These are phyloP conservation scores for Populus tomentosa DNA, from an alignment of 441 rosid species.

Conservation along the genomic window DNA sequence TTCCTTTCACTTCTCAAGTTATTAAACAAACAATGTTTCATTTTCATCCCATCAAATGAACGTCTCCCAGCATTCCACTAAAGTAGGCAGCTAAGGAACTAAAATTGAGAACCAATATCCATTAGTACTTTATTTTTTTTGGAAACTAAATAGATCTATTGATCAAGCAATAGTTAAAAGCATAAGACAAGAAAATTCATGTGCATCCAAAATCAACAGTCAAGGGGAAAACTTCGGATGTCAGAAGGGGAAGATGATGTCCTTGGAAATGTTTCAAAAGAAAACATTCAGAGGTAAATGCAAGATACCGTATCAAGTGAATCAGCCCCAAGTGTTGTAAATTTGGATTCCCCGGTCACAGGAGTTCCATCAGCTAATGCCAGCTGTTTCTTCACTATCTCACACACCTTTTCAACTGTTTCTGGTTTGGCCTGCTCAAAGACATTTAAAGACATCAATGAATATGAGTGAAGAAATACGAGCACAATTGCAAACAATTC, in stretches of 20 bases:
- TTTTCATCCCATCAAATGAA: neutral
- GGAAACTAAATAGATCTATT: neutral
- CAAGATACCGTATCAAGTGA: conserved; percentile 72
- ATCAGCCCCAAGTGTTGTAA: conserved; percentile 77
- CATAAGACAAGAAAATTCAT: no score
- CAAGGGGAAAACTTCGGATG: neutral
- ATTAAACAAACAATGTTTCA: neutral
- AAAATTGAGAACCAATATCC: neutral
- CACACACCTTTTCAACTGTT: conserved; percentile 69
- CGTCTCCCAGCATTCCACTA: neutral
- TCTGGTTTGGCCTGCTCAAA: conserved; percentile 65
- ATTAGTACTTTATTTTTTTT: neutral
- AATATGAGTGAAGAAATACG: neutral
- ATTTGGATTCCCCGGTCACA: conserved; percentile 61
- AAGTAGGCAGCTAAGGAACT: neutral
- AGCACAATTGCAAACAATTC: neutral
- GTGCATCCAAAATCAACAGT: no score
- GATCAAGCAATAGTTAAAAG: neutral
- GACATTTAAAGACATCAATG: neutral
- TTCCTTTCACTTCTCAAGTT: neutral
- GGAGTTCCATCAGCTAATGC: conserved; percentile 42
- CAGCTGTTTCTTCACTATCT: conserved; percentile 69
- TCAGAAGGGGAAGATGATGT: no score
- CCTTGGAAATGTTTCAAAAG: neutral
- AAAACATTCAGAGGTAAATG: neutral